A percentile compares a stretch with the other conserved stretches of the same genome.
Evolutionary conservation across 371 early-diverging fungal genomes (phyloP).

Genomic region (Mortierella sp.): DNA sequence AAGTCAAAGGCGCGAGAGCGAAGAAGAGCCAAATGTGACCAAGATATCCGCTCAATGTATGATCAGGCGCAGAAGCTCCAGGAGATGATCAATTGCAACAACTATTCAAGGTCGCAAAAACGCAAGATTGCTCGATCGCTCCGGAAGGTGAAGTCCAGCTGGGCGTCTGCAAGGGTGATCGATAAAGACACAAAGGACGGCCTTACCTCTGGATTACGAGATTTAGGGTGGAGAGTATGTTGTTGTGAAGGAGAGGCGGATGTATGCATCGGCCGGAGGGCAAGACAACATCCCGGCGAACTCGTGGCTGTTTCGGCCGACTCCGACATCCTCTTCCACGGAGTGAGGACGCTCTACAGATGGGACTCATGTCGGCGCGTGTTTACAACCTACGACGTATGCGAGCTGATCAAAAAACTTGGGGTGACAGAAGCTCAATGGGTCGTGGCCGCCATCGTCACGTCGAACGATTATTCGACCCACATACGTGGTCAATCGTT

Average conservation of each 20-base stretch:
- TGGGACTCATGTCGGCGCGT: not conserved
- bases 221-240: constrained; percentile 2
- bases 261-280: constrained; percentile 3
- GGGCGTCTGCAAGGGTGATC: not conserved
- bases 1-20: too few species aligned
- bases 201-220: not conserved
- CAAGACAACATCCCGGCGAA: not conserved
- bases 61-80: not conserved
- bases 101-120: not conserved
- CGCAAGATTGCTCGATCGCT: not conserved
- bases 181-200: not conserved
- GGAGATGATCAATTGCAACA: not conserved
- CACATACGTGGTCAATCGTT: constrained; percentile 1
- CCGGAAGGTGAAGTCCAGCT: not conserved
- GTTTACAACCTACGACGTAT: not conserved
- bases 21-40: too few species aligned
- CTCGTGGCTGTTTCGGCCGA: not conserved
- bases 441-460: constrained; percentile 1
- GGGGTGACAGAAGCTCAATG: not conserved
- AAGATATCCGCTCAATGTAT: too few species aligned
- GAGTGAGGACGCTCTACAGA: not conserved
- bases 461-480: not conserved
- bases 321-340: constrained; percentile 3
- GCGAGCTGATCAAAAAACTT: not conserved
- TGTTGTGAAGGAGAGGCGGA: constrained; percentile 7